Evolutionary conservation across 2,329 filamentous ascomycete species (phyloP), one percentile per base, ranked within the genome.

Genomic region (Didymella pomorum): DNA sequence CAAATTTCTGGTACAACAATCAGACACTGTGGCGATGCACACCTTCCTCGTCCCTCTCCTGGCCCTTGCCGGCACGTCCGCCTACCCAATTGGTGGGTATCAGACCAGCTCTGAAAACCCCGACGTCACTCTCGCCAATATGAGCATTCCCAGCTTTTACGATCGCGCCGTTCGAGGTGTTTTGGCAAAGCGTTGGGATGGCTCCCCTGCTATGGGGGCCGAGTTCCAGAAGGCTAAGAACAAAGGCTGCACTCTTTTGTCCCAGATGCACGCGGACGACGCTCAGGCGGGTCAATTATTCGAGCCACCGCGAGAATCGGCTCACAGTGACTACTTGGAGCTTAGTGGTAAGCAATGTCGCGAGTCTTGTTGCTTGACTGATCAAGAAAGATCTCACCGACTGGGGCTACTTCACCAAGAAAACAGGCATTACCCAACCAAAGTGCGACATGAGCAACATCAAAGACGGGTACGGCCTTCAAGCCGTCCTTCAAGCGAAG

Each of bases 381-480:
- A 56, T 20, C n/a, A 11, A 12, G 8, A 18, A 31, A 58, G 55
- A 58, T 28, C 49, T 58, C 7, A 47, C 23, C 16, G 42, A 44
- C 16, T 58, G 49, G 55, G 55, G 26, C 23, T 58, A 58, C 20
- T 25, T 48, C 11, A 45, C 49, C 44, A 52, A 48, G 23, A 26
- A 23, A 8, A 20, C 55, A n/a, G 41, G 11, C 10, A 52, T 9
- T 9, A 52, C 23, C 14, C 6, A 52, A 11, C 43, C 49, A 8
- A 58, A 58, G 12, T 52, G 55, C 37, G 42, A 58, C 16, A 44
- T 57, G 48, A 48, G 35, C n/a, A 58, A 44, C 23, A 35, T 44
- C 48, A 52, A 52, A 7, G 42, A 52, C 20, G 52, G 47, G 37
- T 49, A 37, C 11, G 49, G 49, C 10, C 39, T 51, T 14, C 20